Evolutionary conservation across 1,284 basidiomycete genomes (phyloP).

Genomic region (Cystobasidium sp.): DNA sequence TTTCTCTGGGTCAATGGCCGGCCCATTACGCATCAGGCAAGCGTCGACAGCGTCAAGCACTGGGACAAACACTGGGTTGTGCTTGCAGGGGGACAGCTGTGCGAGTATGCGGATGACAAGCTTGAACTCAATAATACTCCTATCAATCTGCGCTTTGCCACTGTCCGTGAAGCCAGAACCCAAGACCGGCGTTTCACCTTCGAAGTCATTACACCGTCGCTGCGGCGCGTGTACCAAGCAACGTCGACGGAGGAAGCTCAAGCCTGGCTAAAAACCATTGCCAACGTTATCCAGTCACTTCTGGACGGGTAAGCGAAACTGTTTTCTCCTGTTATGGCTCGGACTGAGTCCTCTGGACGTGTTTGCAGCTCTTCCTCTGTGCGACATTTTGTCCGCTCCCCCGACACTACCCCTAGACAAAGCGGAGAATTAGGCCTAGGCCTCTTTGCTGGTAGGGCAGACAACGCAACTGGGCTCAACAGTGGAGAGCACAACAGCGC

Average conservation of each 20-base stretch:
- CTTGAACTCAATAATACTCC: conserved; percentile 45
- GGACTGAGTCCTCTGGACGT: neutral
- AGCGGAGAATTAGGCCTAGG: conserved; percentile 37
- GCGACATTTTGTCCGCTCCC: conserved; percentile 56
- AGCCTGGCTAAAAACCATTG: conserved; percentile 62
- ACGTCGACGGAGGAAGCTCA: conserved; percentile 60
- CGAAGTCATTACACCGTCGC: conserved; percentile 62
- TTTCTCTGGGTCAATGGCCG: conserved; percentile 47
- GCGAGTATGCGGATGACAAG: conserved; percentile 48
- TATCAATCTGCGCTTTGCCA: conserved; percentile 48
- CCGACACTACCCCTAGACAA: neutral
- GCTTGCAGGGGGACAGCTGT: conserved; percentile 48
- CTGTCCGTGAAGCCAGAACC: conserved; percentile 43
- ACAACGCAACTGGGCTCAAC: neutral
- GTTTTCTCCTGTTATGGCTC: neutral
- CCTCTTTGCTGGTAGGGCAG: neutral
- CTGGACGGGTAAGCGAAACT: conserved; percentile 57
- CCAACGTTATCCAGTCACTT: conserved; percentile 62
- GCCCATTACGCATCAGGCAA: conserved; percentile 41
- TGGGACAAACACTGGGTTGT: conserved; percentile 50
- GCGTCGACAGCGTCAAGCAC: conserved; percentile 46
- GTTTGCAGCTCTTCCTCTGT: conserved; percentile 57
- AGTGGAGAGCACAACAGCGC: conserved; percentile 17
- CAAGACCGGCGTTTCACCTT: conserved; percentile 54
- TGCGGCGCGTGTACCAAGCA: conserved; percentile 61